These are phyloP conservation scores for Aspergillus homomorphus DNA, from an alignment of 495 filamentous ascomycete genomes.

Conservation along the genomic window DNA sequence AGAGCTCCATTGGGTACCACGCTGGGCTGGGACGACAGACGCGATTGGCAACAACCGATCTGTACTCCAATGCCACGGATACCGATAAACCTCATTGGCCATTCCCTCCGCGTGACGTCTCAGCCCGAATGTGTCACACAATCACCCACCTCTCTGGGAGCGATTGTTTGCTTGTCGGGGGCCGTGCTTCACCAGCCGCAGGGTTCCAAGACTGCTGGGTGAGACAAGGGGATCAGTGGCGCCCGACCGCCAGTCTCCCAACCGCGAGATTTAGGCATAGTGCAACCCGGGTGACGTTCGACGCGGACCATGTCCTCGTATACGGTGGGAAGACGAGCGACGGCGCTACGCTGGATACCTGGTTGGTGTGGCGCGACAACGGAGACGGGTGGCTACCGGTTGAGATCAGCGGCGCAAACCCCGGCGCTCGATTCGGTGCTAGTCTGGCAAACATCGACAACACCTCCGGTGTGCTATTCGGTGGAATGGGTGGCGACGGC, in stretches of 20 bases:
- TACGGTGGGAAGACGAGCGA: slow-evolving; percentile 67
- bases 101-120: slow-evolving; percentile 38
- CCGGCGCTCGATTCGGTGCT: slow-evolving; percentile 61
- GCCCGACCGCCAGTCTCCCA: slow-evolving; percentile 58
- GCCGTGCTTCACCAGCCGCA: slow-evolving; percentile 68
- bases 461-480: slow-evolving; percentile 57
- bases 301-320: slow-evolving; percentile 49
- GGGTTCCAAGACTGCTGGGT: slow-evolving; percentile 72
- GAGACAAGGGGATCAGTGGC: slow-evolving; percentile 57
- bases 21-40: slow-evolving; percentile 62
- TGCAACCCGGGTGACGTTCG: slow-evolving; percentile 50
- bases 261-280: slow-evolving; percentile 69
- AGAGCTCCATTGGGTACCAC: slow-evolving; percentile 44
- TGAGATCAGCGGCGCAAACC: slow-evolving; percentile 34
- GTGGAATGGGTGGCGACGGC: slow-evolving; percentile 63
- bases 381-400: slow-evolving; percentile 49
- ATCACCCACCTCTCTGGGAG: slow-evolving; percentile 54
- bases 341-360: slow-evolving; percentile 54
- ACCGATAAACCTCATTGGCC: slow-evolving; percentile 13
- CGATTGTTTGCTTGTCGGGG: slow-evolving; percentile 68
- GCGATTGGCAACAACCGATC: slow-evolving; percentile 58
- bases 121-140: slow-evolving; percentile 72
- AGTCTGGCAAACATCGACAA: slow-evolving; percentile 39
- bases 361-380: slow-evolving; percentile 59
- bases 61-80: slow-evolving; percentile 42